Evolutionary conservation across 1,139 yeast species (phyloP), one percentile per base, ranked within the genome.

Genomic region (Magnusiomyces fungicola): DNA sequence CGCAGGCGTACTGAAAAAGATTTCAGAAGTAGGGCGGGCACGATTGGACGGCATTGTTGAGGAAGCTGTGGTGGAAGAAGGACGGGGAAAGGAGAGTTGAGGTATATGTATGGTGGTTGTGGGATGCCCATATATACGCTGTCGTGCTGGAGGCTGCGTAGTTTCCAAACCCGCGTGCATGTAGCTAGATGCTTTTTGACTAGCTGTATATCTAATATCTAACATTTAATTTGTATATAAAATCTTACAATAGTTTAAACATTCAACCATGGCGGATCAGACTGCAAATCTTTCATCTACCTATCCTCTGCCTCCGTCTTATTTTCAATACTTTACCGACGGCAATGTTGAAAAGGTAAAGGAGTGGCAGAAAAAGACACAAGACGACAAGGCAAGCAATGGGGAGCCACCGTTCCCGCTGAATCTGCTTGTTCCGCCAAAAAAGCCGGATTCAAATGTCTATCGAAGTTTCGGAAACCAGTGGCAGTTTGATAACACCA

Each of bases 281-380:
- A n/a, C n/a, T n/a, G 32, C 9, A 27, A 27, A 36, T 7, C 40
- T 36, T 14, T n/a, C 32, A 33, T n/a, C 43, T 2, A 40, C 43
- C 10, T 16, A n/a, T 14, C 96, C 96, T 1, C 90, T 92, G 1
- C 96, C 96, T 2, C 96, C 96, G 9, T 80, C 83, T 22, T 84
- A 76, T 64, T 78, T 78, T 60, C 78, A 79, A 64, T 76, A 73
- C 60, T 87, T 84, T 67, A 84, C 94, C 0, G 62, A 68, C 4
- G 84, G 79, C 50, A 85, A 85, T 58, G 53, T 77, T 14, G 69
- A 62, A 27, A 70, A 69, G 56, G 60, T 71, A 18, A 61, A 66
- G 19, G 66, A 63, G 51, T 61, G 65, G 33, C 54, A 54, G 24
- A 45, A 48, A 47, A 47, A 47, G 25, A 5, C 27, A 21, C 40